These are phyloP conservation scores for Tetrahymena borealis DNA, from an alignment of 73 alveolate species.

Conservation along the genomic window DNA sequence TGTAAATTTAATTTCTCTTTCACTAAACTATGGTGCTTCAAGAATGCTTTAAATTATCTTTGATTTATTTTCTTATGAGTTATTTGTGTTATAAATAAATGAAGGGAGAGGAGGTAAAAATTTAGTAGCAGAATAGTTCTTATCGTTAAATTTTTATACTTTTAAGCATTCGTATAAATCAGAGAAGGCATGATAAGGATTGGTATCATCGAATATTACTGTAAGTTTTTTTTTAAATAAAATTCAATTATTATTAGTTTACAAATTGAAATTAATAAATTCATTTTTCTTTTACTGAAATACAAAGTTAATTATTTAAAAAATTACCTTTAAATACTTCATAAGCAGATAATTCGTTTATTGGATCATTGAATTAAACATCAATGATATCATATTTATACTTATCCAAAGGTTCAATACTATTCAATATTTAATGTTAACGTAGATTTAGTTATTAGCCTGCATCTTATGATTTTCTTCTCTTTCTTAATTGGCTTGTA, in stretches of 20 bases:
- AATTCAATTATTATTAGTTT: no score
- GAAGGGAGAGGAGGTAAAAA: background rate
- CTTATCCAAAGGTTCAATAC: background rate
- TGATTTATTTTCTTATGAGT: background rate
- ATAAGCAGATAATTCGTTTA: background rate
- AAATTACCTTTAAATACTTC: background rate
- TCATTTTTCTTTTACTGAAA: background rate
- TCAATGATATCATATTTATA: background rate
- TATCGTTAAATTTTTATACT: background rate
- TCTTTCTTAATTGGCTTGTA: background rate
- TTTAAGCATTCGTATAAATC: background rate
- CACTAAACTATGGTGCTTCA: background rate
- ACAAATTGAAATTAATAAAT: background rate
- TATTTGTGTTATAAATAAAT: background rate
- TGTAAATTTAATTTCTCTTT: conserved; percentile 15
- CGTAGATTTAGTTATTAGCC: background rate
- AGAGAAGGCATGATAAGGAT: background rate
- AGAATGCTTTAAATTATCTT: background rate
- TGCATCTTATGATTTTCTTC: background rate
- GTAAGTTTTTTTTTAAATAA: background rate
- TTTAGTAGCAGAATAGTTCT: background rate
- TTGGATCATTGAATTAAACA: background rate
- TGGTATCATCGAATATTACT: background rate
- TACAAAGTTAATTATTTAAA: background rate
- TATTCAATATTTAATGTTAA: background rate